Evolutionary conservation across 2,329 filamentous ascomycete genomes (phyloP).

Genomic region (Aspergillus spinulosporus): DNA sequence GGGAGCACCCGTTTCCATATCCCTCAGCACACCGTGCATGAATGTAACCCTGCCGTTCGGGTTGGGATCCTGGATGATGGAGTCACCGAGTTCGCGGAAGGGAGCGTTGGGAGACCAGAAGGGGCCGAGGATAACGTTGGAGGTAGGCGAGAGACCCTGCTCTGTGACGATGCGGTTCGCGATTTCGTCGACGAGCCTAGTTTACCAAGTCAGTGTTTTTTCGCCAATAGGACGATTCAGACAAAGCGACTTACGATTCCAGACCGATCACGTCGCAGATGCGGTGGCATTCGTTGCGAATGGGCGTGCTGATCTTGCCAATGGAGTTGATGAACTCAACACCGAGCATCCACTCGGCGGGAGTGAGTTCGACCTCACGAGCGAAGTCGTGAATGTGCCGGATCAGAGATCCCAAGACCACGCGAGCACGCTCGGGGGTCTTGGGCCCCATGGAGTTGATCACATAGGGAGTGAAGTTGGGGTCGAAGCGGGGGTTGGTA

Average conservation of each 20-base stretch:
- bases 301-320: conserved; percentile 66
- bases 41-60: conserved; percentile 59
- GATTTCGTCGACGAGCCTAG: conserved; percentile 72
- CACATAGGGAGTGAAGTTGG: conserved; percentile 72
- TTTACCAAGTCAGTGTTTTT: conserved; percentile 12
- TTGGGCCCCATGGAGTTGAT: conserved; percentile 72
- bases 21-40: conserved; percentile 69
- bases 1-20: conserved; percentile 65
- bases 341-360: conserved; percentile 74
- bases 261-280: conserved; percentile 73
- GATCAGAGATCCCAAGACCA: conserved; percentile 65
- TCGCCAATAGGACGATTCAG: neutral
- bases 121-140: conserved; percentile 72
- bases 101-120: conserved; percentile 77
- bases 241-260: conserved; percentile 52
- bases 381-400: conserved; percentile 76
- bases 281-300: conserved; percentile 72
- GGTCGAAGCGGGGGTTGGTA: conserved; percentile 53
- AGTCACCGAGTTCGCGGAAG: conserved; percentile 66
- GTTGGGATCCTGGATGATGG: conserved; percentile 65
- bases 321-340: conserved; percentile 74
- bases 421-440: conserved; percentile 62
- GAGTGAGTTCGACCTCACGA: conserved; percentile 73
- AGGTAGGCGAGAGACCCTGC: conserved; percentile 64
- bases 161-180: conserved; percentile 67